Evolutionary conservation across 1,284 basidiomycete genomes (phyloP), one percentile per base, ranked within the genome.

Genomic region (Stygiomarasmius scandens): DNA sequence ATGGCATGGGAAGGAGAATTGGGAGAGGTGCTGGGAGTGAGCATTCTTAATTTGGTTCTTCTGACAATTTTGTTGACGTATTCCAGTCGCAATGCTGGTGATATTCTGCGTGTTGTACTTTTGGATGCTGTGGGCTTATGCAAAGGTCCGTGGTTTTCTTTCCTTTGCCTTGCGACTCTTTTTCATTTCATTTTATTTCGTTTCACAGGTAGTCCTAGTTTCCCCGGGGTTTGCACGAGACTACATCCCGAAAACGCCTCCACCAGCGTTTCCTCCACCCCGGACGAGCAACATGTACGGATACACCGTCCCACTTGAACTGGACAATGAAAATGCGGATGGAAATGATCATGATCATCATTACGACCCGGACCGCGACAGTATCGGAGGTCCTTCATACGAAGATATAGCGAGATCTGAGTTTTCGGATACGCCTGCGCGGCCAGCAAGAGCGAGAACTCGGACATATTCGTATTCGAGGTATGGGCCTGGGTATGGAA

Each of bases 111-210:
- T 89, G 2, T 66, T 92, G 14, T 85, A 80, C 53, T 61, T 87
- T n/a, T 86, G 91, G 82, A 82, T 85, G 75, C 54, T 85, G 0
- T 92, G 90, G 89, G 77, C 84, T 2, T 93, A 92, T 69, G 59
- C 78, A 19, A 86, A 81, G 78, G 90, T 89, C 55, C 49, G 73
- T 65, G 23, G 25, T 50, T n/a, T 20, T 10, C 23, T 4, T 1
- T 16, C 20, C 16, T 47, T 43, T 23, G 29, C 24, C 25, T 19
- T 34, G 54, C 34, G 25, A 45, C 41, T 36, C 50, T 56, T 23
- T 20, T 19, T 56, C 16, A 47, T 22, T 9, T 48, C 14, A 25
- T 27, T 9, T 23, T 32, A 6, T 12, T 32, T 32, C 12, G 24
- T 23, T 29, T 44, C n/a, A n/a, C 59, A 87, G 88, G 78, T 88